A percentile compares a stretch with the other conserved stretches of the same genome.
Evolutionary conservation across 2,329 filamentous ascomycete genomes (phyloP).

Genomic region (Penicillium oxalicum): DNA sequence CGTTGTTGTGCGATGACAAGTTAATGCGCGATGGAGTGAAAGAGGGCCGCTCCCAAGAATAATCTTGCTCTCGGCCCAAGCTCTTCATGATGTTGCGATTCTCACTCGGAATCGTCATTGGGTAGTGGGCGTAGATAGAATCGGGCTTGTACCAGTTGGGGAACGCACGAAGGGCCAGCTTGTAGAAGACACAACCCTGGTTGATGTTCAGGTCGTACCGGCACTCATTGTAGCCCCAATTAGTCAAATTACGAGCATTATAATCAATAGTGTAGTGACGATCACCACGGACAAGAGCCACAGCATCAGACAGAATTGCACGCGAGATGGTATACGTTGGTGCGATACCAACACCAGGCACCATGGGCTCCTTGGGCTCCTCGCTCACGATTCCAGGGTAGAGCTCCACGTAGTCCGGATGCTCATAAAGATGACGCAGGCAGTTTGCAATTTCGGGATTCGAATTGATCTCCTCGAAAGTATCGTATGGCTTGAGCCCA

Average conservation of each 20-base stretch:
- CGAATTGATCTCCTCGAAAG: slow-evolving; percentile 77
- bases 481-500: slow-evolving; percentile 66
- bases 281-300: slow-evolving; percentile 71
- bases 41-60: slow-evolving; percentile 61
- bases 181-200: slow-evolving; percentile 79
- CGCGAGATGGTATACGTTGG: slow-evolving; percentile 72
- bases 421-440: slow-evolving; percentile 59
- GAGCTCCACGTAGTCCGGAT: slow-evolving; percentile 73
- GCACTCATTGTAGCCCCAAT: slow-evolving; percentile 75
- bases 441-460: slow-evolving; percentile 64
- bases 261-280: slow-evolving; percentile 75
- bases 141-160: slow-evolving; percentile 71
- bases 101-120: slow-evolving; percentile 63
- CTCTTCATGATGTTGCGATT: slow-evolving; percentile 65
- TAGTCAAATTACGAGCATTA: slow-evolving; percentile 66
- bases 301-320: slow-evolving; percentile 70
- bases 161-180: slow-evolving; percentile 73
- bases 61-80: slow-evolving; percentile 61
- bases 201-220: slow-evolving; percentile 68
- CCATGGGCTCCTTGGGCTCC: slow-evolving; percentile 67
- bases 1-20: slow-evolving; percentile 56
- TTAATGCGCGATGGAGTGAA: slow-evolving; percentile 48
- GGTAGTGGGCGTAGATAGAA: slow-evolving; percentile 76
- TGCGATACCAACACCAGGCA: slow-evolving; percentile 66
- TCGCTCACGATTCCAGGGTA: slow-evolving; percentile 75